A percentile compares a stretch with the other conserved stretches of the same genome.
Conservation (phyloP, 2,329 filamentous ascomycete species). For the Calonectria hawksworthii region DNA sequence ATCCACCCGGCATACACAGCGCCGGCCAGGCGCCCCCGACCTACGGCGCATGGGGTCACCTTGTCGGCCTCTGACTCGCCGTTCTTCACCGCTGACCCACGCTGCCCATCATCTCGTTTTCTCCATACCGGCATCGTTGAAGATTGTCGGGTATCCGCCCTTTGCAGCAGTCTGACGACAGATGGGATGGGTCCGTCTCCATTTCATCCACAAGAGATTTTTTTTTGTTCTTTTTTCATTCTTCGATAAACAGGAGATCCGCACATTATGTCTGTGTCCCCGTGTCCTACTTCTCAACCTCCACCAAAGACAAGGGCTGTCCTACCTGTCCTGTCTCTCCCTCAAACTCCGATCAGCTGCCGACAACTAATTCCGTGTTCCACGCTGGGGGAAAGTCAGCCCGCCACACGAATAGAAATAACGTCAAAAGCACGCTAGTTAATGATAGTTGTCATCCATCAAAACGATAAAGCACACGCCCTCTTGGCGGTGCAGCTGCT, state of each 20-base stretch:
- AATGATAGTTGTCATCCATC: slow-evolving; percentile 14
- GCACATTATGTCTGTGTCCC: background rate
- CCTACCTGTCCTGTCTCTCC: background rate
- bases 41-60: slow-evolving; percentile 32
- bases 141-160: slow-evolving; percentile 24
- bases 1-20: slow-evolving; percentile 34
- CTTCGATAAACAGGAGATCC: slow-evolving; percentile 8
- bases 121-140: slow-evolving; percentile 25
- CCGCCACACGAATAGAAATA: slow-evolving; percentile 3
- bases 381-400: background rate
- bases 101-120: slow-evolving; percentile 25
- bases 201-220: slow-evolving; percentile 9
- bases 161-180: slow-evolving; percentile 29
- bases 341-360: background rate
- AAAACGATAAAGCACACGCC: slow-evolving; percentile 25
- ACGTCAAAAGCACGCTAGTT: slow-evolving; percentile 11
- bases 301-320: slow-evolving; percentile 6
- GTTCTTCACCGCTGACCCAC: slow-evolving; percentile 37
- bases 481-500: background rate
- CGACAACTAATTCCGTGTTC: background rate
- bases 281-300: slow-evolving; percentile 7
- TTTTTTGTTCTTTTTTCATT: background rate
- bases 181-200: slow-evolving; percentile 25
- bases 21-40: slow-evolving; percentile 31
- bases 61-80: slow-evolving; percentile 32